phyloP scores from a whole-genome alignment of 208 protist genomes.

The Porcisia deanei region DNA sequence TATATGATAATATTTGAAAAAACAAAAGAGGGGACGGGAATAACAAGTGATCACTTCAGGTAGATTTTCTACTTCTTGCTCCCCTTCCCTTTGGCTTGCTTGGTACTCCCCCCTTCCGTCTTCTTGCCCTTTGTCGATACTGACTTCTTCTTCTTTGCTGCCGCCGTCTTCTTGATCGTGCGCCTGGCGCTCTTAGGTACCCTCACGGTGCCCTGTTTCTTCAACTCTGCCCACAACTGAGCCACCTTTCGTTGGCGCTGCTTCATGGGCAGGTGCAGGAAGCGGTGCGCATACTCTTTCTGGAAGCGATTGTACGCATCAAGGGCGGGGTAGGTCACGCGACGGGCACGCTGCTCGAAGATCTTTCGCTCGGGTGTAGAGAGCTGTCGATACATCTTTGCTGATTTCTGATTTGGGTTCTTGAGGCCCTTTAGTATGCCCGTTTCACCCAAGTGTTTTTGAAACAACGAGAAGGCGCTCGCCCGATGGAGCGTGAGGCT shows the following conservation, averaged over 20 bases:
- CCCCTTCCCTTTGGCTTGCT: neutral
- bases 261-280: slow-evolving; percentile 54
- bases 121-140: slow-evolving; percentile 24
- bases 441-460: slow-evolving; percentile 47
- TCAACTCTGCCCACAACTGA: slow-evolving; percentile 65
- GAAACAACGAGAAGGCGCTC: slow-evolving; percentile 67
- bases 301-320: slow-evolving; percentile 81
- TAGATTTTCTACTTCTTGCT: neutral
- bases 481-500: slow-evolving; percentile 39
- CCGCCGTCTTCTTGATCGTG: slow-evolving; percentile 29
- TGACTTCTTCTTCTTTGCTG: slow-evolving; percentile 23
- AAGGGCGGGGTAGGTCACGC: slow-evolving; percentile 54
- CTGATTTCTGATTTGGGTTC: slow-evolving; percentile 16
- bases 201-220: slow-evolving; percentile 43
- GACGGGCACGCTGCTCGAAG: slow-evolving; percentile 41
- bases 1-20: neutral
- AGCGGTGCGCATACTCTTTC: slow-evolving; percentile 50
- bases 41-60: neutral
- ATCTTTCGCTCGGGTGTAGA: slow-evolving; percentile 35
- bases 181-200: slow-evolving; percentile 27
- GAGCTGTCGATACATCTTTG: slow-evolving; percentile 53
- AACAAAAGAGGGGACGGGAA: neutral
- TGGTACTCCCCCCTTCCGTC: neutral
- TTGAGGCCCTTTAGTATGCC: slow-evolving; percentile 32
- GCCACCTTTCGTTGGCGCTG: slow-evolving; percentile 69